phyloP scores from a whole-genome alignment of 2,329 filamentous ascomycete genomes.

The Simplicillium sp. region DNA sequence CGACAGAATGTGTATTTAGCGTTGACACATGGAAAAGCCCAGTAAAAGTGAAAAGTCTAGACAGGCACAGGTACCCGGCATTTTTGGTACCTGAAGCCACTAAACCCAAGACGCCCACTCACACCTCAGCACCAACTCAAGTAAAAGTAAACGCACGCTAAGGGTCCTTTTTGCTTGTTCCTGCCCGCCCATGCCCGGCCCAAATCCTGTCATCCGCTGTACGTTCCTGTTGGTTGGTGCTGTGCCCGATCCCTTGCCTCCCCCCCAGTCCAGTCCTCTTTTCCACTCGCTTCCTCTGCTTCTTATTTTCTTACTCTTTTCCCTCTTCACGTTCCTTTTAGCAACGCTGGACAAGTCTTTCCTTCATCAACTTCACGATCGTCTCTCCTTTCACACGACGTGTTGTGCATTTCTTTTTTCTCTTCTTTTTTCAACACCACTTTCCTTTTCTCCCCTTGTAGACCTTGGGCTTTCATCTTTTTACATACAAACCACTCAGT shows the following conservation, averaged over 20 bases:
- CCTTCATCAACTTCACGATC: background rate
- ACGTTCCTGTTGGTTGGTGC: background rate
- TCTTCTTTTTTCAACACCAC: constrained; percentile 2
- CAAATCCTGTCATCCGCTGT: no score
- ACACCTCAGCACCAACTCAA: no score
- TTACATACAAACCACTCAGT: no score
- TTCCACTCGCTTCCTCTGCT: background rate
- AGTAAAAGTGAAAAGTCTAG: no score
- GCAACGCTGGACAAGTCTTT: constrained; percentile 6
- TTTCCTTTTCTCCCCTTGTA: constrained; percentile 3
- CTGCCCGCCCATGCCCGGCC: no score
- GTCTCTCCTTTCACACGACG: constrained; percentile 5
- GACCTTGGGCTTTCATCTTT: background rate
- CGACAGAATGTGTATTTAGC: no score
- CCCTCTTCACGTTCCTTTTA: constrained; percentile 5
- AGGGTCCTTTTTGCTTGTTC: no score
- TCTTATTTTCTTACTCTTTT: constrained; percentile 2
- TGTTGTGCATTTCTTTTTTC: constrained; percentile 4
- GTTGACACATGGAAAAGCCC: no score
- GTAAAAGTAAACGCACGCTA: no score
- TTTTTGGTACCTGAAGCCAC: no score
- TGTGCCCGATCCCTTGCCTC: constrained; percentile 1
- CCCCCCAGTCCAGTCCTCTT: background rate
- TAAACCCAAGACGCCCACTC: no score
- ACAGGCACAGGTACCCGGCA: no score